Base-by-base conservation (phyloP, 2,329 filamentous ascomycete genomes). In the Ceratocystis huliohia region DNA sequence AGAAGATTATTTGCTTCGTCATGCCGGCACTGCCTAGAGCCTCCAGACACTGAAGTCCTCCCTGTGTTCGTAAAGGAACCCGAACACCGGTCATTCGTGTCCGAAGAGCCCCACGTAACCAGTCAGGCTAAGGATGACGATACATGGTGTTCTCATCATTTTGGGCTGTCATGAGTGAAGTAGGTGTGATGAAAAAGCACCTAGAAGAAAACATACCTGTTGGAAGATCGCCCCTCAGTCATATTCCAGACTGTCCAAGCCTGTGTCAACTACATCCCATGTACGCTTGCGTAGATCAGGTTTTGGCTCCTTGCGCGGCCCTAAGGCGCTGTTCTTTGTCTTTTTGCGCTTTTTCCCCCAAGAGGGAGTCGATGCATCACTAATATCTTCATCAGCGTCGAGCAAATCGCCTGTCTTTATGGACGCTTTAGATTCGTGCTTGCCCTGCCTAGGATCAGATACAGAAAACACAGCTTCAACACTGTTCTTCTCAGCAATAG, bases 41-140 rank as follows among this genome's bases (percentile, higher is more conserved):
- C 63, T 48, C 45, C 63, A 33, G 33, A 57, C 66, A 56, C 46
- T n/a, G 62, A 56, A 65, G n/a, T 67, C 66, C 56, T 67, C 46
- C 66, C 46, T 50, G 7, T 10, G 30, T 17, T 28, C 22, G 53
- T 45, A 28, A 65, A 63, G 13, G 44, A 65, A 30, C 63, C 48
- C 41, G 25, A 28, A n/a, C 30, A 57, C 4, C n/a, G 7, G 66
- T 65, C 63, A 22, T 63, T 44, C 61, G 57, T 61, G 57, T 61
- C 63, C 33, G 33, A 28, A 25, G 57, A 45, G 30, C 59, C 72
- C 69, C 69, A 69, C 71, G 66, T 67, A 70, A 70, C 69, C 68
- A 73, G 76, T 95, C 86, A 83, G 91, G 81, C 89, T 95, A 95
- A 95, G 91, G 91, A 96, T 95, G 91, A 95, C 89, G 88, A 91